A percentile compares a stretch with the other conserved stretches of the same genome.
Conservation (phyloP, 2,329 filamentous ascomycete genomes). For the Colletotrichum theobromicola region DNA sequence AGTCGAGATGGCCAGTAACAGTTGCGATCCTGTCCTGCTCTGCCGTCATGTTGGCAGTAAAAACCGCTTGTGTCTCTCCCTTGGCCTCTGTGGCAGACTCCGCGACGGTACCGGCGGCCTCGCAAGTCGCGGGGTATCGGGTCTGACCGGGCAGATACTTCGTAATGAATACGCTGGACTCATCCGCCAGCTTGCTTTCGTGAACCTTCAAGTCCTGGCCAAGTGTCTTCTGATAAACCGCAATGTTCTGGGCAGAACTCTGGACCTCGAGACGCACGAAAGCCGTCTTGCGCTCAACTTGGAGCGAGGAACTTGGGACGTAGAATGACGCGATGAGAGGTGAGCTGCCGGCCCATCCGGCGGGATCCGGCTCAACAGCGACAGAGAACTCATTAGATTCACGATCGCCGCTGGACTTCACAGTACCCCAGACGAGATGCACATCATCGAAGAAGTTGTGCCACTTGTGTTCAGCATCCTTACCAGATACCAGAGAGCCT, state of each 20-base stretch:
- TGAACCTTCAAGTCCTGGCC: constrained; percentile 34
- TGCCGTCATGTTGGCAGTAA: constrained; percentile 29
- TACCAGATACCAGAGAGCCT: constrained; percentile 31
- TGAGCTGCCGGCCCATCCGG: constrained; percentile 41
- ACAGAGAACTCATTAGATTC: constrained; percentile 36
- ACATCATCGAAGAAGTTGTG: constrained; percentile 42
- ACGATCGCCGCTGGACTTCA: constrained; percentile 28
- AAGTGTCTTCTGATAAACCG: constrained; percentile 28
- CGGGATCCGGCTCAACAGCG: constrained; percentile 36
- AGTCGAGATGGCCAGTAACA: constrained; percentile 44
- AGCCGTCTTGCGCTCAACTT: constrained; percentile 34
- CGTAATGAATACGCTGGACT: constrained; percentile 38
- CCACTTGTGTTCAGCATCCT: constrained; percentile 29
- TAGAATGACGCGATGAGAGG: constrained; percentile 47
- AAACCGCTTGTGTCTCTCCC: constrained; percentile 25
- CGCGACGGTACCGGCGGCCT: constrained; percentile 25
- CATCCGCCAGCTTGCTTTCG: constrained; percentile 33
- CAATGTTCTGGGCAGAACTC: constrained; percentile 26
- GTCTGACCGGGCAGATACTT: constrained; percentile 40
- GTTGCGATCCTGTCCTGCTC: constrained; percentile 33
- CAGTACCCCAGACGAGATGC: constrained; percentile 46
- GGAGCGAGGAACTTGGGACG: constrained; percentile 38
- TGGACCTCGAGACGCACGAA: constrained; percentile 37
- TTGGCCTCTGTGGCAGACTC: constrained; percentile 20
- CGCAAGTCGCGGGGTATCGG: constrained; percentile 28